These are phyloP conservation scores for Botrytis byssoidea DNA, from an alignment of 2,329 filamentous ascomycete genomes.

Conservation along the genomic window DNA sequence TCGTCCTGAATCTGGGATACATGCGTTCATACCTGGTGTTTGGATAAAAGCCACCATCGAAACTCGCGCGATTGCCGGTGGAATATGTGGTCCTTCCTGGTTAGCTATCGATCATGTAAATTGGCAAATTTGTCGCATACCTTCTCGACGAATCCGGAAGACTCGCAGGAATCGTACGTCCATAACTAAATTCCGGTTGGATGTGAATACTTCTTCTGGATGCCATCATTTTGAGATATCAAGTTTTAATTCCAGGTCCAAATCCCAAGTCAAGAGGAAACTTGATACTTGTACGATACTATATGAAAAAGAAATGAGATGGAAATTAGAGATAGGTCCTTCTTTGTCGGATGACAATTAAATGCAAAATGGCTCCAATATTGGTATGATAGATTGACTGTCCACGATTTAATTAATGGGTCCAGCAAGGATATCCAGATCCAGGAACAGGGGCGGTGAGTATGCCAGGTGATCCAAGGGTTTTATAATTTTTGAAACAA, in stretches of 20 bases:
- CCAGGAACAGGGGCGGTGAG: conserved; percentile 22
- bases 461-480: conserved; percentile 20
- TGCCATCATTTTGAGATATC: conserved; percentile 34
- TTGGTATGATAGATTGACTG: conserved; percentile 11
- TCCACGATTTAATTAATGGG: conserved; percentile 20
- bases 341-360: conserved; percentile 11
- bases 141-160: conserved; percentile 36
- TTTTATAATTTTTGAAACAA: conserved; percentile 18
- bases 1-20: conserved; percentile 22
- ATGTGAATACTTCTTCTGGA: conserved; percentile 38
- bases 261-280: conserved; percentile 1
- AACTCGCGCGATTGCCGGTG: conserved; percentile 31
- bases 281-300: conserved; percentile 12
- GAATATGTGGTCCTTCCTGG: conserved; percentile 33
- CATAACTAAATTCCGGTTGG: conserved; percentile 38
- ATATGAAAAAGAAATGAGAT: background rate
- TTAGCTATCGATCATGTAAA: conserved; percentile 31
- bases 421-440: conserved; percentile 19
- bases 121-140: conserved; percentile 31
- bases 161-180: conserved; percentile 31
- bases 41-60: conserved; percentile 36
- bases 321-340: conserved; percentile 1
- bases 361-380: conserved; percentile 17
- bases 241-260: background rate
- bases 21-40: conserved; percentile 37